Conservation (phyloP, 2,329 filamentous ascomycete species). For the Waltergamsia citrina region DNA sequence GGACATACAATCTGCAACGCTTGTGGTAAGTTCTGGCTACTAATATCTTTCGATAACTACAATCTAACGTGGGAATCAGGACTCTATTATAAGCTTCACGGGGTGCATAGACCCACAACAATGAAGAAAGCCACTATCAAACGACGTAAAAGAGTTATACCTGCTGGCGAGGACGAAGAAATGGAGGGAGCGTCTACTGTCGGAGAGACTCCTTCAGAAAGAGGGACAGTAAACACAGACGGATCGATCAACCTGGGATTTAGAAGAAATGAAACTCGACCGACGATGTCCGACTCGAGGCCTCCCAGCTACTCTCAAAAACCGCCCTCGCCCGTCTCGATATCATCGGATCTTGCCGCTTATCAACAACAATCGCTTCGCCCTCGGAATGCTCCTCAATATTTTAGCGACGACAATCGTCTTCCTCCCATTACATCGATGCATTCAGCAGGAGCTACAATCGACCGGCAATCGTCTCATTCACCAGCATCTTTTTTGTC, state of each 20-base stretch:
- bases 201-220: constrained; percentile 31
- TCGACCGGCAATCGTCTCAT: constrained; percentile 45
- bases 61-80: no score
- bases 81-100: constrained; percentile 93
- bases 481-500: constrained; percentile 53
- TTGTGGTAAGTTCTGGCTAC: constrained; percentile 59
- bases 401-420: constrained; percentile 46
- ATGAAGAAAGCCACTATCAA: constrained; percentile 99
- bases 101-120: constrained; percentile 83
- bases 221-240: constrained; percentile 51
- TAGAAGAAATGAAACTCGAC: constrained; percentile 35
- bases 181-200: constrained; percentile 39
- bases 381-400: constrained; percentile 26
- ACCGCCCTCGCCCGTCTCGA: constrained; percentile 32
- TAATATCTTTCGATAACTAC: constrained; percentile 4
- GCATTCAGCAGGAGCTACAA: constrained; percentile 14
- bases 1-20: constrained; percentile 98
- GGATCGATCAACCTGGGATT: constrained; percentile 55
- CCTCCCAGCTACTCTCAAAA: constrained; percentile 22
- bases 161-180: constrained; percentile 50
- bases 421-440: constrained; percentile 46
- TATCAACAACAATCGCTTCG: constrained; percentile 38
- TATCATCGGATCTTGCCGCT: constrained; percentile 33
- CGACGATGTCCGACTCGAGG: constrained; percentile 37
- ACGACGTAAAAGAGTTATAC: constrained; percentile 86